Percentiles rank a stretch among this genome's conserved stretches.
Evolutionary conservation across 148 eudicot genomes (phyloP).

Genomic region (Talinum fruticosum): DNA sequence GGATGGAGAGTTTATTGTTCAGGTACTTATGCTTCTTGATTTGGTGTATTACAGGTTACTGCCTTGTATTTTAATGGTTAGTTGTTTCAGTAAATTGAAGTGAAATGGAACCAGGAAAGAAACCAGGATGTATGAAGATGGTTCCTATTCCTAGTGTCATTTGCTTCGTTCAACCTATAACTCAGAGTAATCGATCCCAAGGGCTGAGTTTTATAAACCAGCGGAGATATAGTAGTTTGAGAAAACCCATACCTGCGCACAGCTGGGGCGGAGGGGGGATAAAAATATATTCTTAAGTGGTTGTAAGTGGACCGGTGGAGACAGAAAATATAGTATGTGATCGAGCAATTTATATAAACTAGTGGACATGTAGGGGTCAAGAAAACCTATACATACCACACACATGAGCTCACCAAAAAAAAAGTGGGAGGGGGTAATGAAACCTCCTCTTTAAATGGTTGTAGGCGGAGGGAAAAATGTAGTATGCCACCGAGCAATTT

Average conservation of each 20-base stretch:
- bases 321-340: no score
- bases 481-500: no score
- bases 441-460: no score
- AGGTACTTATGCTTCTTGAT: constrained; percentile 36
- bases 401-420: no score
- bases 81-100: background rate
- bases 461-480: no score
- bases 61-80: background rate
- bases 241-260: background rate
- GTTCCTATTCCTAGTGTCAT: background rate
- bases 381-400: no score
- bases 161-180: background rate
- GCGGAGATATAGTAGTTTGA: background rate
- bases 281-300: no score
- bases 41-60: background rate
- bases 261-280: no score
- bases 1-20: constrained; percentile 84
- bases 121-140: background rate
- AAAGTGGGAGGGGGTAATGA: no score
- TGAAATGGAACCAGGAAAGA: background rate
- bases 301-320: no score
- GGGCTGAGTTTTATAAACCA: background rate
- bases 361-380: no score
- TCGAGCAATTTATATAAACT: no score
- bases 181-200: background rate